phyloP scores from a whole-genome alignment of 2,329 filamentous ascomycete genomes.

The Emergomyces orientalis region DNA sequence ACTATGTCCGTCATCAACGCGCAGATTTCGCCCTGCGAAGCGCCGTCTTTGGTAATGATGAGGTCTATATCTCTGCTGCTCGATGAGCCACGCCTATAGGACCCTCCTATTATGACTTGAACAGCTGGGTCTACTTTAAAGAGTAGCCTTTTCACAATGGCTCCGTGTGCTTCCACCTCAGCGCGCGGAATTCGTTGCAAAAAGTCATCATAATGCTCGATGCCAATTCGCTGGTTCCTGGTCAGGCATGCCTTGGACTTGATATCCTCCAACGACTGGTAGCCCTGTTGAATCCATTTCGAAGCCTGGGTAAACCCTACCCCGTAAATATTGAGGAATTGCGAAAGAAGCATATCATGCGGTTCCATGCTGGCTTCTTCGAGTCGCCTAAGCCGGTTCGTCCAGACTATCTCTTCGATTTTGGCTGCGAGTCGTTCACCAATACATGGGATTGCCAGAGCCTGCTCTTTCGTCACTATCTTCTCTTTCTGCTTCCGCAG shows the following conservation, averaged over 20 bases:
- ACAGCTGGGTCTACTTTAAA: conserved; percentile 52
- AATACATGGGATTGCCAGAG: conserved; percentile 56
- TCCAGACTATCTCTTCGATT: conserved; percentile 80
- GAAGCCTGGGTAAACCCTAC: conserved; percentile 61
- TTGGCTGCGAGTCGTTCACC: conserved; percentile 67
- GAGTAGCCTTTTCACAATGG: conserved; percentile 53
- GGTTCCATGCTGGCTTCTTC: conserved; percentile 62
- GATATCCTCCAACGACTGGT: conserved; percentile 65
- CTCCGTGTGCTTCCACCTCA: conserved; percentile 64
- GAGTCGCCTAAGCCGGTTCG: conserved; percentile 60
- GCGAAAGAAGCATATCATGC: conserved; percentile 53
- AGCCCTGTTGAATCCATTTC: conserved; percentile 67
- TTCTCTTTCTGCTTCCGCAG: conserved; percentile 56
- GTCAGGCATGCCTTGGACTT: conserved; percentile 53
- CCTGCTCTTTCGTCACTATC: conserved; percentile 61
- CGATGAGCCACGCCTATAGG: conserved; percentile 68
- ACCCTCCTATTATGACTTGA: conserved; percentile 68
- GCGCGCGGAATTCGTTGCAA: conserved; percentile 64
- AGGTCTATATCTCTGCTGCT: conserved; percentile 77
- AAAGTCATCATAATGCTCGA: conserved; percentile 74
- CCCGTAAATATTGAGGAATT: conserved; percentile 71
- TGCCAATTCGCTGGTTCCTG: conserved; percentile 60
- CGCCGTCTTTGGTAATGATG: conserved; percentile 62
- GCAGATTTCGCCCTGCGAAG: conserved; percentile 49
- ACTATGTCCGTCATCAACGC: conserved; percentile 55